phyloP scores from a whole-genome alignment of 2,329 filamentous ascomycete genomes.

The Paraphoma chrysanthemicola region DNA sequence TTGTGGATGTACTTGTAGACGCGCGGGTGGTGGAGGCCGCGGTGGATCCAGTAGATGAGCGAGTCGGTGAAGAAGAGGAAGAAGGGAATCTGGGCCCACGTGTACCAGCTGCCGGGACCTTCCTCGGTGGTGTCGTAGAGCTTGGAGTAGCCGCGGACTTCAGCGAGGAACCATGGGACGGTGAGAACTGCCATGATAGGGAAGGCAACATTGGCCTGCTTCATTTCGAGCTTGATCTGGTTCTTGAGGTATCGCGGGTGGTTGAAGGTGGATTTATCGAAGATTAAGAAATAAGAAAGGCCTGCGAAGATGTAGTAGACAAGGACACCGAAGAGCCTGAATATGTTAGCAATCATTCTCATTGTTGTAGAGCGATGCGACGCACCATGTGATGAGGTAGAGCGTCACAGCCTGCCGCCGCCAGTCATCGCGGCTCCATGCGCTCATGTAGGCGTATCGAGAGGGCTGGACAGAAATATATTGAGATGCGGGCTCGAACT shows the following conservation, averaged over 20 bases:
- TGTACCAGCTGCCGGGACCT: constrained; percentile 79
- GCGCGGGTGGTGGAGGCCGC: constrained; percentile 78
- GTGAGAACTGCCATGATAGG: constrained; percentile 85
- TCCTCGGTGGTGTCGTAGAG: constrained; percentile 83
- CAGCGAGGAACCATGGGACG: constrained; percentile 78
- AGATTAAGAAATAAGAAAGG: constrained; percentile 86
- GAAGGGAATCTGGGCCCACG: constrained; percentile 81
- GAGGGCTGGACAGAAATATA: constrained; percentile 74
- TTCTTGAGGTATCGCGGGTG: constrained; percentile 97
- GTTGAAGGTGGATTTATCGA: constrained; percentile 86
- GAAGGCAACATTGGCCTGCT: constrained; percentile 77
- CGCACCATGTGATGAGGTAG: constrained; percentile 85
- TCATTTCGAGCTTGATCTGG: constrained; percentile 85
- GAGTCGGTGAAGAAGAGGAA: constrained; percentile 90
- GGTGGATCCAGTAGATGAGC: constrained; percentile 91
- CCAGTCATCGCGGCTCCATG: constrained; percentile 78
- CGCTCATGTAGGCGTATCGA: constrained; percentile 79
- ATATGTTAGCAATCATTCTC: constrained; percentile 11
- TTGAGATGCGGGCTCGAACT: constrained; percentile 75
- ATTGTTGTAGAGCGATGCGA: neutral
- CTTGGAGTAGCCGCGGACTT: constrained; percentile 84
- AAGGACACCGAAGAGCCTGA: constrained; percentile 82
- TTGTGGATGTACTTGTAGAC: constrained; percentile 93
- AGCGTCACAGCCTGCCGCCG: constrained; percentile 77
- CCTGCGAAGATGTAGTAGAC: constrained; percentile 86